Base-by-base conservation (phyloP, 208 protist genomes). In the Leishmania martiniquensis region DNA sequence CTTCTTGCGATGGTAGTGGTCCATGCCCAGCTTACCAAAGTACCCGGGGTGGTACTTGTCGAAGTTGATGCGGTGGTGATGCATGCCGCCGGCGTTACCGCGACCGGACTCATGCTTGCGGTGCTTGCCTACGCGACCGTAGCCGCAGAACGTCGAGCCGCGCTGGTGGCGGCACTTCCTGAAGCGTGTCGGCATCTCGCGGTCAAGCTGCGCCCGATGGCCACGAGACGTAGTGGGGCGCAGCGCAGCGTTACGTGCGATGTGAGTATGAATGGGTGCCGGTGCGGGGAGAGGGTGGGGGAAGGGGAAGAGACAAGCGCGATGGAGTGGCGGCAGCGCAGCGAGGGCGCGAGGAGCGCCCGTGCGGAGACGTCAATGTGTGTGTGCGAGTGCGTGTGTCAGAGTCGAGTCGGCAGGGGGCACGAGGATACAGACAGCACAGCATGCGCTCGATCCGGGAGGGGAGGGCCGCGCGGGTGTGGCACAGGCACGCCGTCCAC, bases 11-110 rank as follows among this genome's bases (percentile, higher is more conserved):
- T 96, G 89, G 92, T 99, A 99, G 92, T 99, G 92, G 78, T 99
- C 89, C 99, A 99, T 99, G 92, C 99, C 99, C 52, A 99, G 93
- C 97, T 99, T 99, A 87, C 99, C 99, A 87, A 99, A 99, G 95
- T 99, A 99, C 78, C 99, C 99, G 77, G 99, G 99, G 89, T 99
- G 99, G 97, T 99, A 99, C 96, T 99, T 99, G 91, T 99, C 97
- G 82, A 99, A 99, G 93, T 98, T 98, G 88, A 99, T 99, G 76
- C 99, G 94, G 93, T 99, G 98, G 89, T 99, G 99, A 94, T 99
- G 98, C 88, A 98, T 88, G 87, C 99, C 99, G 98, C 99, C 99
- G 87, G 99, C 99, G 89, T 99, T 99, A 99, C 99, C 99, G 89
- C 99, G 97, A 95, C 99, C 99, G 86, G 98, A 98, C 78, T 99